Evolutionary conservation across 805 yeast genomes (phyloP), one percentile per base, ranked within the genome.

Genomic region (Zygosaccharomyces kombuchaensis): DNA sequence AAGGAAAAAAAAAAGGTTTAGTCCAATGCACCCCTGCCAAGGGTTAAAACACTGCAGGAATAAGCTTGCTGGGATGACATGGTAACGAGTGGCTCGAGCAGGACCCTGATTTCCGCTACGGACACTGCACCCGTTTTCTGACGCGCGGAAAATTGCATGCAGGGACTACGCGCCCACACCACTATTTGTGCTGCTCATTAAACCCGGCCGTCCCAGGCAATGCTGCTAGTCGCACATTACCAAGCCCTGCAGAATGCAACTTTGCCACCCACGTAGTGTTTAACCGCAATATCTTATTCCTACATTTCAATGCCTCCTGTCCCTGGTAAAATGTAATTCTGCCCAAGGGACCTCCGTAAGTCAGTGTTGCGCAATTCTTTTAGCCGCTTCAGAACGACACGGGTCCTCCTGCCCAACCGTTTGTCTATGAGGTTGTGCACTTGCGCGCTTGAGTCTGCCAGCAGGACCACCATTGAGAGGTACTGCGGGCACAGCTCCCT

Each of bases 291-390:
- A n/a, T 17, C 12, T 26, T 40, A 23, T n/a, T 12, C 27, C 25
- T 22, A 32, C 27, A 14, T n/a, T 19, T 13, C 17, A 25, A 13
- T 23, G 31, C 44, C 44, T 19, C 13, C 19, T 10, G 38, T 12
- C 22, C 37, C 37, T 4, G 37, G 31, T 10, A 45, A 38, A 10
- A 49, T 17, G 42, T 60, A 59, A 39, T 56, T 62, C 37, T 61
- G 63, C 23, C 67, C 68, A 25, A 62, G 45, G 37, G 59, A 57
- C 36, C 63, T 59, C 36, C 63, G 57, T 17, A 63, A 50, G 17
- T 62, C 63, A 16, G 47, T 50, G 21, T 54, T 52, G 31, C 62
- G 49, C 36, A 60, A 46, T 34, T 49, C 56, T 16, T 22, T 38
- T 22, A 38, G 16, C 22, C 41, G 12, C 31, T 31, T 27, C 23